Conservation (phyloP, 257 asterid genomes). For the Voacanga thouarsii region DNA sequence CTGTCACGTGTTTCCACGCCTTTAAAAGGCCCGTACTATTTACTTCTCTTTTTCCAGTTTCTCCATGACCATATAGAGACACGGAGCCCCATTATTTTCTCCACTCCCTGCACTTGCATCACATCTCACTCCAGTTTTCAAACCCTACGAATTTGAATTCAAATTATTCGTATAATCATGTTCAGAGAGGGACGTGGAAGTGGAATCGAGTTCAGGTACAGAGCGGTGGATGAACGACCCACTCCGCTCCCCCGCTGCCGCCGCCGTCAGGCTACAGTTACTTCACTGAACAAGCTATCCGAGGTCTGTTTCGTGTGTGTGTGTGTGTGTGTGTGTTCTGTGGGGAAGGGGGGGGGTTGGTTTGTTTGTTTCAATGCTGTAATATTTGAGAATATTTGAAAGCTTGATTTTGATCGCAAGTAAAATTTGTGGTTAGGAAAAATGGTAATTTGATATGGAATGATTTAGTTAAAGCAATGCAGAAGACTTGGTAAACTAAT, state of each 20-base stretch:
- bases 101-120: neutral
- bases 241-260: neutral
- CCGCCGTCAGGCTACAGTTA: slow-evolving; percentile 7
- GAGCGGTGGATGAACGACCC: slow-evolving; percentile 17
- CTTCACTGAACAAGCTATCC: slow-evolving; percentile 24
- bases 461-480: neutral
- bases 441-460: neutral
- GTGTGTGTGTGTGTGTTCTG: too few relatives aligned
- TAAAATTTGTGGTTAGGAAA: neutral
- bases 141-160: neutral
- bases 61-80: too few relatives aligned
- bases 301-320: slow-evolving; percentile 32
- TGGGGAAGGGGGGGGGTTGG: too few relatives aligned
- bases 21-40: too few relatives aligned
- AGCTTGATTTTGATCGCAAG: neutral
- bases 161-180: neutral
- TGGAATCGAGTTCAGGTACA: slow-evolving; percentile 31
- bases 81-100: too few relatives aligned
- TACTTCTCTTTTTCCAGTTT: too few relatives aligned
- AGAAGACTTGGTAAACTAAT: neutral
- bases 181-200: neutral
- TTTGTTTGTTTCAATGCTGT: neutral
- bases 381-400: neutral
- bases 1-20: too few relatives aligned
- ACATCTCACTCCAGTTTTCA: neutral